A percentile compares a stretch with the other conserved stretches of the same genome.
Evolutionary conservation across 164 flowering plant species (phyloP).

Genomic region (Chimonanthus salicifolius): DNA sequence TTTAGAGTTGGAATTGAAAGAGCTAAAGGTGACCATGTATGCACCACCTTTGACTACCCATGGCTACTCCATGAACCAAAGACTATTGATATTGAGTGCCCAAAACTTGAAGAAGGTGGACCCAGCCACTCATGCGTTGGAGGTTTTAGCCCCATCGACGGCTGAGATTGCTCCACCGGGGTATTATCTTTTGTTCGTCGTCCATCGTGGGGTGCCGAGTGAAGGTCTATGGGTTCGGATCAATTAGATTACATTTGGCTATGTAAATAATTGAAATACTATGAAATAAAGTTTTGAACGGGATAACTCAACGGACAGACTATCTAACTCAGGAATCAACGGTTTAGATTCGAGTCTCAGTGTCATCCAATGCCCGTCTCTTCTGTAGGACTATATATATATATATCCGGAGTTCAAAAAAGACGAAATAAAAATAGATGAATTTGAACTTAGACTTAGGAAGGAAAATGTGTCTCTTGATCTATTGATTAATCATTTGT

Average conservation of each 20-base stretch:
- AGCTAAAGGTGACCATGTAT: constrained; percentile 50
- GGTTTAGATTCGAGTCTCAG: no score
- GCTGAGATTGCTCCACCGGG: constrained; percentile 48
- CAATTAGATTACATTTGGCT: constrained; percentile 3
- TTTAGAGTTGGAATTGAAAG: not conserved
- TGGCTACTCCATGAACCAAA: constrained; percentile 65
- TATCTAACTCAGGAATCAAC: no score
- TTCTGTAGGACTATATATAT: no score
- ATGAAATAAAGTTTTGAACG: no score
- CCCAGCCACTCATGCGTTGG: constrained; percentile 9
- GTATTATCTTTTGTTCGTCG: constrained; percentile 49
- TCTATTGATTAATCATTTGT: no score
- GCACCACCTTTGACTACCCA: constrained; percentile 81
- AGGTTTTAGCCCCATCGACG: constrained; percentile 22
- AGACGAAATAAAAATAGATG: no score
- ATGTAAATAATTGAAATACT: no score
- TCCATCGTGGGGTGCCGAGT: constrained; percentile 49
- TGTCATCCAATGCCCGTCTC: no score
- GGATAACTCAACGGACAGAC: no score
- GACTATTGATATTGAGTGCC: constrained; percentile 37
- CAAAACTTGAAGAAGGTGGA: not conserved
- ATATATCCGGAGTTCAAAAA: rapidly evolving
- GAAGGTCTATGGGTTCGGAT: constrained; percentile 42
- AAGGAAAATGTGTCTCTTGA: no score
- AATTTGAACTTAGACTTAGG: no score